Evolutionary conservation across 768 basidiomycete species (phyloP).

Genomic region (Polyporus arcularius): DNA sequence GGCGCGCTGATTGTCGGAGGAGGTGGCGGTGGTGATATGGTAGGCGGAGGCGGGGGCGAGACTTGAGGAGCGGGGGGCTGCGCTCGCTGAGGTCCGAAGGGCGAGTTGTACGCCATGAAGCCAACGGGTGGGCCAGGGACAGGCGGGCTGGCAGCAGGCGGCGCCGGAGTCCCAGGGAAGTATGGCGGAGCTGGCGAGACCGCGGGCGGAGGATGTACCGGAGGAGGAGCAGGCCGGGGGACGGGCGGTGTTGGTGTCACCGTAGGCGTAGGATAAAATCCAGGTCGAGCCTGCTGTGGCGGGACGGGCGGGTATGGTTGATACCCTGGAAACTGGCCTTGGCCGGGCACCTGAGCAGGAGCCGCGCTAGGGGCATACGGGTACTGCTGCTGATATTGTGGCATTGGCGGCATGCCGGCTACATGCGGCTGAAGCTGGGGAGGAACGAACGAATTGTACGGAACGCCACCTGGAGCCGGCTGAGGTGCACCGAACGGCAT

Average conservation of each 20-base stretch:
- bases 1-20: neutral
- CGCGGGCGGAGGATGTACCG: neutral
- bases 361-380: neutral
- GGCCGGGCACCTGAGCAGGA: neutral
- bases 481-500: neutral
- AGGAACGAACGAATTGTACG: neutral
- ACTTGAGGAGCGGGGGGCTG: neutral
- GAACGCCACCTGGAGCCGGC: neutral
- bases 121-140: neutral
- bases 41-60: neutral
- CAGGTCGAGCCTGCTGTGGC: neutral
- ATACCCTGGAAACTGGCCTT: neutral
- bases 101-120: neutral
- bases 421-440: slow-evolving; percentile 5
- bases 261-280: slow-evolving; percentile 1
- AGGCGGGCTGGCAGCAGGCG: neutral
- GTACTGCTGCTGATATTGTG: slow-evolving; percentile 6
- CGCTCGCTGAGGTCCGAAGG: neutral
- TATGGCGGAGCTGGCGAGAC: neutral
- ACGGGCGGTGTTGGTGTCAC: neutral
- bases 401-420: neutral
- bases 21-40: neutral
- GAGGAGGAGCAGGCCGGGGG: neutral
- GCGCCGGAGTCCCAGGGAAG: neutral
- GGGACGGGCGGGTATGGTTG: neutral